A percentile compares a stretch with the other conserved stretches of the same genome.
These are phyloP conservation scores for Ganoderma sp. DNA, from an alignment of 1,284 basidiomycete genomes.

Conservation along the genomic window DNA sequence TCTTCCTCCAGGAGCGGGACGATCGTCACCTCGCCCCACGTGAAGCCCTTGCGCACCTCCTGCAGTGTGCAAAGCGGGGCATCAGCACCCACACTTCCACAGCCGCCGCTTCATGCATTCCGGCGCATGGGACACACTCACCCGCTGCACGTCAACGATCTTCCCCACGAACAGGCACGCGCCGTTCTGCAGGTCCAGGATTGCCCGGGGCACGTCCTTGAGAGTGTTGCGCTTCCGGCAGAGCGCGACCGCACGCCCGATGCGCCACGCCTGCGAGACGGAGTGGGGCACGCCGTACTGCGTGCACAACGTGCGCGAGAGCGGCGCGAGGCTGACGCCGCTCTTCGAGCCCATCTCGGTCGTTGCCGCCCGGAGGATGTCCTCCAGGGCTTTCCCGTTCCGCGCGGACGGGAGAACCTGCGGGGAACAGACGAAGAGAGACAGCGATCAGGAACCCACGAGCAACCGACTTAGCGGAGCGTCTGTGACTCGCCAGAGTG, in stretches of 20 bases:
- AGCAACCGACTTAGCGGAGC: neutral
- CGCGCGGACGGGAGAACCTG: constrained; percentile 41
- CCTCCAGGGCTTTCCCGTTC: constrained; percentile 38
- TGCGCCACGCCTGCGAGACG: constrained; percentile 59
- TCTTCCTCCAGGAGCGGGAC: constrained; percentile 53
- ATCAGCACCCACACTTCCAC: neutral
- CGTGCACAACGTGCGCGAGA: constrained; percentile 42
- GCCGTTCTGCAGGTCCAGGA: constrained; percentile 56
- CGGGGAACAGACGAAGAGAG: neutral
- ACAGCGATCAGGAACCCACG: neutral
- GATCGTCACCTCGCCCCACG: constrained; percentile 55
- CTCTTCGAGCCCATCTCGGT: constrained; percentile 52
- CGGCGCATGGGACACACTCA: constrained; percentile 19
- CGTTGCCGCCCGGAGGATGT: constrained; percentile 39
- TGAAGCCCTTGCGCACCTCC: constrained; percentile 43
- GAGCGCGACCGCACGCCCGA: constrained; percentile 48
- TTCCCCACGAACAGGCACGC: constrained; percentile 60
- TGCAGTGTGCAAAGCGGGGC: constrained; percentile 10
- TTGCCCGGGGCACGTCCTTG: constrained; percentile 52
- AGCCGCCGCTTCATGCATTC: neutral
- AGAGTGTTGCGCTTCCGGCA: constrained; percentile 44
- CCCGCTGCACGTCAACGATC: constrained; percentile 54
- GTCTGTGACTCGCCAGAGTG: constrained; percentile 37
- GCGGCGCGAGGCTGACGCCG: constrained; percentile 49
- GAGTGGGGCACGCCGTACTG: constrained; percentile 52